phyloP scores from a whole-genome alignment of 305 asterid species.

The Petunia hybrid region DNA sequence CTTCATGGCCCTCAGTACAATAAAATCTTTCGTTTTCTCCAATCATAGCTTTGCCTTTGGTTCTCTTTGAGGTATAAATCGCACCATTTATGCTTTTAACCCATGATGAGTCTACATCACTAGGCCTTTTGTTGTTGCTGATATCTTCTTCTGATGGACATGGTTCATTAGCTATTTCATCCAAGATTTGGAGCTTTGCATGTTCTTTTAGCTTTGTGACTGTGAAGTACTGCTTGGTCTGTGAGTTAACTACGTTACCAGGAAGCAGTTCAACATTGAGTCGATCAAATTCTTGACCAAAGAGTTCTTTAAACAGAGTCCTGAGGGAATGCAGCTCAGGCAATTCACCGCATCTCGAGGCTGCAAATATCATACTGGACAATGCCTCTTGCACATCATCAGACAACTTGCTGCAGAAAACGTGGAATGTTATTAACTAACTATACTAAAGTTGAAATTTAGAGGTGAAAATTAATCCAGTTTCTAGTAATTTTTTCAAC shows the following conservation, averaged over 20 bases:
- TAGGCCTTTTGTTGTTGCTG: background rate
- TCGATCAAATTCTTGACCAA: constrained; percentile 46
- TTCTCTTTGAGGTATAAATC: constrained; percentile 4
- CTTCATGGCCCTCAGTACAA: background rate
- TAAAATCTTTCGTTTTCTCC: background rate
- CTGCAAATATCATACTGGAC: constrained; percentile 50
- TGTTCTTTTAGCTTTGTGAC: constrained; percentile 34
- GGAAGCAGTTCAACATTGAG: constrained; percentile 43
- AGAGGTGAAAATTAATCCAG: background rate
- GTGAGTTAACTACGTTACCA: constrained; percentile 41
- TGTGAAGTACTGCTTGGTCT: constrained; percentile 31
- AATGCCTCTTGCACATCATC: constrained; percentile 44
- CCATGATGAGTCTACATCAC: background rate
- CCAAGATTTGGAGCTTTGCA: constrained; percentile 29
- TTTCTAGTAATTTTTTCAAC: background rate
- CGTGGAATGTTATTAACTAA: background rate
- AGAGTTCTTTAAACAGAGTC: constrained; percentile 37
- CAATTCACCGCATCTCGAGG: constrained; percentile 52
- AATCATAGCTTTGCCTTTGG: background rate
- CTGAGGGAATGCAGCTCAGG: constrained; percentile 45
- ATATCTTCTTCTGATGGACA: background rate
- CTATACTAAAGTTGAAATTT: background rate
- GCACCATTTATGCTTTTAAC: background rate
- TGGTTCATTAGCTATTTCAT: constrained; percentile 41
- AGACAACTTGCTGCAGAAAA: constrained; percentile 40